phyloP scores from a whole-genome alignment of 305 asterid genomes.

The Ilex paraguariensis region DNA sequence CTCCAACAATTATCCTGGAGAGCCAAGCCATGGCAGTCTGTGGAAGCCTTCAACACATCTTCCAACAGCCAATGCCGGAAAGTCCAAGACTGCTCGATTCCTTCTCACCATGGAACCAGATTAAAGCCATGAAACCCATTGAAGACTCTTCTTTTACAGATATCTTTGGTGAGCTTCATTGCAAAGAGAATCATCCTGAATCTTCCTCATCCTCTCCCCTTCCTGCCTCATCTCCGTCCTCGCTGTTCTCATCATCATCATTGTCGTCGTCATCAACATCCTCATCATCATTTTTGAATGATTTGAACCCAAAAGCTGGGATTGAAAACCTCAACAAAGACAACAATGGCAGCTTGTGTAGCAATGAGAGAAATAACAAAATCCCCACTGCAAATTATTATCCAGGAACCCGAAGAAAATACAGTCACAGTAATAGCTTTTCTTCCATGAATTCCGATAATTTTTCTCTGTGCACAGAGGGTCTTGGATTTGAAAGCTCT shows the following conservation, averaged over 20 bases:
- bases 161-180: constrained; percentile 60
- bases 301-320: constrained; percentile 8
- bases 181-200: constrained; percentile 29
- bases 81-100: constrained; percentile 50
- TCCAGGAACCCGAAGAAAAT: constrained; percentile 15
- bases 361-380: constrained; percentile 11
- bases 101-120: constrained; percentile 73
- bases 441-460: constrained; percentile 63
- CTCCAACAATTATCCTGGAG: neutral
- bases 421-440: constrained; percentile 43
- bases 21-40: constrained; percentile 48
- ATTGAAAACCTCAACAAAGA: constrained; percentile 13
- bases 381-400: constrained; percentile 18
- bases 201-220: constrained; percentile 14
- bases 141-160: constrained; percentile 46
- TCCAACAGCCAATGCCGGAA: constrained; percentile 56
- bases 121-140: constrained; percentile 31
- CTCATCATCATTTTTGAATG: constrained; percentile 16
- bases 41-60: constrained; percentile 57
- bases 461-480: constrained; percentile 75
- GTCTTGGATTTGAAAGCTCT: constrained; percentile 86
- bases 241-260: constrained; percentile 28
- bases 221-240: constrained; percentile 14
- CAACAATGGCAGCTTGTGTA: constrained; percentile 9
- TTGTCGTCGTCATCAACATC: neutral